These are phyloP conservation scores for Toxicodendron radicans DNA, from an alignment of 345 rosid genomes.

Conservation along the genomic window DNA sequence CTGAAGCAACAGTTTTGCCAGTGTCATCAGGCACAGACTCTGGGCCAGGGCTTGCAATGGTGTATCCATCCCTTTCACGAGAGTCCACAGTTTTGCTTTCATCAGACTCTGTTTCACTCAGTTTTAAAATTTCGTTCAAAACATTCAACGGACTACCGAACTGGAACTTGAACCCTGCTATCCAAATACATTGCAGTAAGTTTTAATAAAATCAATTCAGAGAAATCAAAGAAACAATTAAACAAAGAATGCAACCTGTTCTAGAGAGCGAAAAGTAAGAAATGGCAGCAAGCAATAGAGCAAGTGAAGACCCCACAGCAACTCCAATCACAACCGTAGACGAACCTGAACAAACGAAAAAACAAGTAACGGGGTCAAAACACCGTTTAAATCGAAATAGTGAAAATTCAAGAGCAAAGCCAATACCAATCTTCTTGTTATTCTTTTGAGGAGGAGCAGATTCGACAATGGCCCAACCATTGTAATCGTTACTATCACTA, in stretches of 20 bases:
- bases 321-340: slow-evolving; percentile 42
- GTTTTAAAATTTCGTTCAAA: slow-evolving; percentile 26
- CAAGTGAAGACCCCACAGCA: slow-evolving; percentile 56
- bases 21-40: slow-evolving; percentile 29
- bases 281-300: slow-evolving; percentile 49
- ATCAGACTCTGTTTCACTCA: slow-evolving; percentile 21
- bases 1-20: slow-evolving; percentile 26
- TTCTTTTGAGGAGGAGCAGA: slow-evolving; percentile 28
- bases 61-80: slow-evolving; percentile 21
- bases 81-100: slow-evolving; percentile 22
- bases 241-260: slow-evolving; percentile 39
- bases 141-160: slow-evolving; percentile 32
- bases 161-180: slow-evolving; percentile 51
- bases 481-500: slow-evolving; percentile 30
- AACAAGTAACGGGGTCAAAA: neutral
- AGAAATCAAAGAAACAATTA: neutral
- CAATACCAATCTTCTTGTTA: slow-evolving; percentile 38
- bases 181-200: neutral
- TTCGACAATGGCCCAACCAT: slow-evolving; percentile 66
- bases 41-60: neutral
- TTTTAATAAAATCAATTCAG: slow-evolving; percentile 9
- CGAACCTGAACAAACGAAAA: slow-evolving; percentile 41
- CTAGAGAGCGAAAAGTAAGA: slow-evolving; percentile 58
- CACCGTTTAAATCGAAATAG: neutral
- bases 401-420: neutral